Evolutionary conservation across 768 basidiomycete species (phyloP).

Genomic region (Hygrocybe coccinea): DNA sequence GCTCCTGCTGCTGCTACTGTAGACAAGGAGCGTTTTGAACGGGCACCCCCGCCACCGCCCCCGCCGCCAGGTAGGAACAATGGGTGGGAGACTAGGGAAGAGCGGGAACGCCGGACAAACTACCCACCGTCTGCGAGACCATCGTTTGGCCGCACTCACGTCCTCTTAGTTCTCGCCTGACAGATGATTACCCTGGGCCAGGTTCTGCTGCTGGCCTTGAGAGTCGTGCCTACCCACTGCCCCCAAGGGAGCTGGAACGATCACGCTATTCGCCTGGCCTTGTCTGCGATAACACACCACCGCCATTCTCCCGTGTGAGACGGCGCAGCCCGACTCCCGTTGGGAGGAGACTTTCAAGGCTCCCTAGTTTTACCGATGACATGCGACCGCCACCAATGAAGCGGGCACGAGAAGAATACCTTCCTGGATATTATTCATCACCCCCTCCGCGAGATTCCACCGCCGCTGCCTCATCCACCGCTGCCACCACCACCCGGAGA

Average conservation of each 20-base stretch:
- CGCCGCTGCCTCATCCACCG: too few species aligned
- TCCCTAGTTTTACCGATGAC: conserved; percentile 31
- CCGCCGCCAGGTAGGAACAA: conserved; percentile 20
- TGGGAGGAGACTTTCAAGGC: conserved; percentile 26
- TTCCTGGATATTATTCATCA: conserved; percentile 30
- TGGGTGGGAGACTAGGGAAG: conserved; percentile 43
- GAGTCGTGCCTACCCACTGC: conserved; percentile 22
- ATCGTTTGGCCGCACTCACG: not conserved
- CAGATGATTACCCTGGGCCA: conserved; percentile 9
- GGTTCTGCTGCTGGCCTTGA: conserved; percentile 8
- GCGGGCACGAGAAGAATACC: conserved; percentile 41
- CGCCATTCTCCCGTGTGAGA: conserved; percentile 40
- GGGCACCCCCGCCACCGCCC: conserved; percentile 25
- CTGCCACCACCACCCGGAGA: too few species aligned
- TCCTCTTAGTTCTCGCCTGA: conserved; percentile 7
- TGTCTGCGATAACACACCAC: conserved; percentile 13
- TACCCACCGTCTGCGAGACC: not conserved
- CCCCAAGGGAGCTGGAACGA: conserved; percentile 28
- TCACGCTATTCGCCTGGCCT: conserved; percentile 20
- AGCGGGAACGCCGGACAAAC: conserved; percentile 32
- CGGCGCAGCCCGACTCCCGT: conserved; percentile 43
- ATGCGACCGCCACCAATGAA: conserved; percentile 44
- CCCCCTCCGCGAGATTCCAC: conserved; percentile 15
- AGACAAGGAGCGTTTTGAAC: conserved; percentile 38
- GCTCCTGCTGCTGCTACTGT: too few species aligned